Conservation (phyloP, 2,329 filamentous ascomycete genomes). For the Trichoderma cornu-damae region DNA sequence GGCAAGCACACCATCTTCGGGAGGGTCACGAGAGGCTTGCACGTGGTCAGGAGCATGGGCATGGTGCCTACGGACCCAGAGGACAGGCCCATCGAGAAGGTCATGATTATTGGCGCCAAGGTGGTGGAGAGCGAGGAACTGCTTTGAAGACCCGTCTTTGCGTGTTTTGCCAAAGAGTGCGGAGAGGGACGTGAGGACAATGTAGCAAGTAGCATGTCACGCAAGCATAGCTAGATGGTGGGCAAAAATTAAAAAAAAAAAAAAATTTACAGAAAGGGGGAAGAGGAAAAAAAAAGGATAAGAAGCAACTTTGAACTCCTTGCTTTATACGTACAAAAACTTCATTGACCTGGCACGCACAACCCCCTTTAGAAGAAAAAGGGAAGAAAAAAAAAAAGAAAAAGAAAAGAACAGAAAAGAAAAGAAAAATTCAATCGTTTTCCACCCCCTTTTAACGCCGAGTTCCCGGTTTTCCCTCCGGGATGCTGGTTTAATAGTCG, state of each 20-base stretch:
- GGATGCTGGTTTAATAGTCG: constrained; percentile 21
- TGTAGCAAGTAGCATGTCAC: neutral
- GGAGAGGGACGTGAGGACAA: no score
- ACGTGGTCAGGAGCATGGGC: constrained; percentile 81
- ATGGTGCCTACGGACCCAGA: constrained; percentile 76
- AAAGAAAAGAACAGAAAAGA: neutral
- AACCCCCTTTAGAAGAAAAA: neutral
- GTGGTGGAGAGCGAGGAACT: constrained; percentile 57
- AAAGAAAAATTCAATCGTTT: neutral
- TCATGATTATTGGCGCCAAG: constrained; percentile 70
- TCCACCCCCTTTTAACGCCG: constrained; percentile 24
- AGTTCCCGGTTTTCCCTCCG: constrained; percentile 13
- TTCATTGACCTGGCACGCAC: constrained; percentile 24
- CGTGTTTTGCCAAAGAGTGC: no score
- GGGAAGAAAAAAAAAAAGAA: neutral
- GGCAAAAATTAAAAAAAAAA: no score
- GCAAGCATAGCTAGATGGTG: no score
- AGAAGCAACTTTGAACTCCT: neutral
- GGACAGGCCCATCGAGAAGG: constrained; percentile 74
- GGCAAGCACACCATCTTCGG: constrained; percentile 98
- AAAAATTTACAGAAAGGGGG: no score
- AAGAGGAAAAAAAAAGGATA: neutral
- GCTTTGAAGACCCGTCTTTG: constrained; percentile 20
- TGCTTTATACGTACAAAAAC: constrained; percentile 21
- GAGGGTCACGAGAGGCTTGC: constrained; percentile 76